These are phyloP conservation scores for Monilinia aucupariae DNA, from an alignment of 2,329 filamentous ascomycete genomes.

Conservation along the genomic window DNA sequence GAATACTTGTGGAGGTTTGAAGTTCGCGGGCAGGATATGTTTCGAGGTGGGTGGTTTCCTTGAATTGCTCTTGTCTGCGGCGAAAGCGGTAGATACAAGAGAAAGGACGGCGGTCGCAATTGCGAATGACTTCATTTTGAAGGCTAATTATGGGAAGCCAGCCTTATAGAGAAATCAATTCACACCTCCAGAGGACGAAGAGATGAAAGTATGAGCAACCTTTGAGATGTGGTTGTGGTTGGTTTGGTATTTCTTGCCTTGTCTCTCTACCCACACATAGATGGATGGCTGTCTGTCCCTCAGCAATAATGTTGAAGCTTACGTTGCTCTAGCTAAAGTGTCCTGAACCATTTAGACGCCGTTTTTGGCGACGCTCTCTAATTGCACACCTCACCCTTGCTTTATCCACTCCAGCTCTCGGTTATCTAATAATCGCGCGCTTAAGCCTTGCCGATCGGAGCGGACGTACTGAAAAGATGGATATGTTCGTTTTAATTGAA, in stretches of 20 bases:
- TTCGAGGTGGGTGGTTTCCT: slow-evolving; percentile 47
- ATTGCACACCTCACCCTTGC: neutral
- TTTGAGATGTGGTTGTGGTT: slow-evolving; percentile 1
- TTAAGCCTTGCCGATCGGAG: no score
- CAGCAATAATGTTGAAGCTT: slow-evolving; percentile 25
- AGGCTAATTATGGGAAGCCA: slow-evolving; percentile 19
- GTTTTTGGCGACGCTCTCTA: slow-evolving; percentile 6
- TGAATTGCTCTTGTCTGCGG: slow-evolving; percentile 30
- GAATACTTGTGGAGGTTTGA: slow-evolving; percentile 85
- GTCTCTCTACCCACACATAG: neutral
- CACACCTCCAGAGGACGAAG: neutral
- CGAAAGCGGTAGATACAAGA: slow-evolving; percentile 38
- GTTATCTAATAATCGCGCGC: neutral
- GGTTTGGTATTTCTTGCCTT: neutral
- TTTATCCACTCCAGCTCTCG: neutral
- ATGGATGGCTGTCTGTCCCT: neutral
- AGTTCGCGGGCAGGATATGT: slow-evolving; percentile 56
- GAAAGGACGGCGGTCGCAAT: slow-evolving; percentile 55
- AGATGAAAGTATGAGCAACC: neutral
- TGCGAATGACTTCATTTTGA: slow-evolving; percentile 36
- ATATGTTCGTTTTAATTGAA: no score
- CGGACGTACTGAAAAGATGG: no score
- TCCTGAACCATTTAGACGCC: slow-evolving; percentile 20
- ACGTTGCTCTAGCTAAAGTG: slow-evolving; percentile 25
- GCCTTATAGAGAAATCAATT: neutral